A percentile compares a stretch with the other conserved stretches of the same genome.
These are phyloP conservation scores for Setaria viridis DNA, from an alignment of 202 grass and related monocot genomes.

Conservation along the genomic window DNA sequence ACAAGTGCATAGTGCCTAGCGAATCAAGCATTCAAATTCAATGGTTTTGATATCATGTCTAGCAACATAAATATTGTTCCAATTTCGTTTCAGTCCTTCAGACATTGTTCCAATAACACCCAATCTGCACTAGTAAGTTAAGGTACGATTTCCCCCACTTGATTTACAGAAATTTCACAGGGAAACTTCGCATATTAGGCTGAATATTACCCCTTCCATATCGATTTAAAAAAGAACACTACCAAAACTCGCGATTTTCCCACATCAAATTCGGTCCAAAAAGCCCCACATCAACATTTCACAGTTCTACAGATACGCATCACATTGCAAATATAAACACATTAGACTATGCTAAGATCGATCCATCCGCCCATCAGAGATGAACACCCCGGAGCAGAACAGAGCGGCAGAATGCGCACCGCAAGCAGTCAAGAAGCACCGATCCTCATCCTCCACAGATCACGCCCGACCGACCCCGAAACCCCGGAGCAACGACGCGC, in stretches of 20 bases:
- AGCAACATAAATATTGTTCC: not conserved
- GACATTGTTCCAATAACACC: not conserved
- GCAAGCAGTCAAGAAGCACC: not conserved
- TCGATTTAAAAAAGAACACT: not conserved
- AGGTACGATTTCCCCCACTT: not conserved
- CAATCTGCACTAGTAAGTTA: not conserved
- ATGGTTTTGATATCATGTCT: not conserved
- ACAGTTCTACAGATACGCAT: not conserved
- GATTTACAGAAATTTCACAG: not conserved
- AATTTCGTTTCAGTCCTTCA: not conserved
- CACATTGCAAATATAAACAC: not conserved
- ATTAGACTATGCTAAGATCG: not conserved
- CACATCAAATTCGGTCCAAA: not conserved
- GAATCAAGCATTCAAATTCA: too few relatives aligned
- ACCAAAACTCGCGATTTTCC: not conserved
- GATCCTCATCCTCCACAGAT: not conserved
- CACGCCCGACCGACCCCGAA: not conserved
- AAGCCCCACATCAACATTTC: not conserved
- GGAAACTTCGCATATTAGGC: not conserved
- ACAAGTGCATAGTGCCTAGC: too few relatives aligned
- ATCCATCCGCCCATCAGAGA: not conserved
- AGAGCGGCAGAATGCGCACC: not conserved
- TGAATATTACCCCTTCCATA: too few relatives aligned
- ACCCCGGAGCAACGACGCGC: not conserved
- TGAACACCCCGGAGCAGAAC: not conserved